phyloP scores from a whole-genome alignment of 2,329 filamentous ascomycete genomes.

The Stemphylium lycopersici region DNA sequence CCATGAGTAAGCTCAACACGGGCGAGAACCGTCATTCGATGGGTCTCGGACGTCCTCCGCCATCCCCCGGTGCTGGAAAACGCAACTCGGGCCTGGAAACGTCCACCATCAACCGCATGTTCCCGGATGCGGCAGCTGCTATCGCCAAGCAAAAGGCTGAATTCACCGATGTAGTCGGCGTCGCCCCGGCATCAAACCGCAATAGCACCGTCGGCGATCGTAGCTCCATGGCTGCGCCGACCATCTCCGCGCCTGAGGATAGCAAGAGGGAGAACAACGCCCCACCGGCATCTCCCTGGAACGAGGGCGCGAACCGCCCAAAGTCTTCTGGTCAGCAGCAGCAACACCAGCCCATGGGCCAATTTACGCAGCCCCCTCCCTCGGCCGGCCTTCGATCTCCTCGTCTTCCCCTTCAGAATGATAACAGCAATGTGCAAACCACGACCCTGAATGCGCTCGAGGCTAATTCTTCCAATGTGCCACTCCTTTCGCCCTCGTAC shows the following conservation, averaged over 20 bases:
- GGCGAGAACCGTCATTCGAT: constrained; percentile 87
- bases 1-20: constrained; percentile 92
- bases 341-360: constrained; percentile 76
- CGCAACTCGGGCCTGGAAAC: constrained; percentile 93
- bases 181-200: constrained; percentile 86
- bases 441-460: constrained; percentile 80
- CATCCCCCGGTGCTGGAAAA: constrained; percentile 72
- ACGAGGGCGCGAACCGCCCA: constrained; percentile 65
- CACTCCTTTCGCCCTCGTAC: constrained; percentile 80
- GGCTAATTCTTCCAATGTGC: constrained; percentile 71
- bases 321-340: constrained; percentile 77
- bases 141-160: constrained; percentile 98
- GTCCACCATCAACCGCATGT: constrained; percentile 97
- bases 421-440: constrained; percentile 74
- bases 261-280: constrained; percentile 64
- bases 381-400: constrained; percentile 81
- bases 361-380: constrained; percentile 81
- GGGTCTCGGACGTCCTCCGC: constrained; percentile 71
- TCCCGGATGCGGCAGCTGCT: constrained; percentile 96
- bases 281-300: constrained; percentile 83
- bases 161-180: constrained; percentile 93
- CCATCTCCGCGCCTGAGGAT: constrained; percentile 73
- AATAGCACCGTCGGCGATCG: constrained; percentile 86
- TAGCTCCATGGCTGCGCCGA: constrained; percentile 74
- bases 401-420: constrained; percentile 69